Evolutionary conservation across 2,329 filamentous ascomycete genomes (phyloP).

Genomic region (Chrysoporthe austroafricana): DNA sequence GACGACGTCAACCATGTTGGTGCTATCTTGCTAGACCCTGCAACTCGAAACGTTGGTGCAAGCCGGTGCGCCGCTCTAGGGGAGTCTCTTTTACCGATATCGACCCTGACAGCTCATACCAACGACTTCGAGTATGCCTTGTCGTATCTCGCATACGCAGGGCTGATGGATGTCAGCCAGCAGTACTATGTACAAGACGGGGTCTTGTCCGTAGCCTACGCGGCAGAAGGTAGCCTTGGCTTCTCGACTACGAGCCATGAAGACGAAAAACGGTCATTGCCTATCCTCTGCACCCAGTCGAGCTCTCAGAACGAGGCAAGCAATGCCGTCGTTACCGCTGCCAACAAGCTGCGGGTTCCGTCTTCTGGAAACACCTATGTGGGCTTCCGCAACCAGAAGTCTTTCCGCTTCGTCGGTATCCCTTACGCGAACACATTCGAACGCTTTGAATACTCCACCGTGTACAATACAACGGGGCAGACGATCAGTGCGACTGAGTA

Average conservation of each 20-base stretch:
- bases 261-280: slow-evolving; percentile 39
- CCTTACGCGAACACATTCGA: slow-evolving; percentile 22
- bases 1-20: slow-evolving; percentile 57
- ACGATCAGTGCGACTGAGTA: slow-evolving; percentile 50
- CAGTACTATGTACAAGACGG: slow-evolving; percentile 48
- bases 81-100: slow-evolving; percentile 50
- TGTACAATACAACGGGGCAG: slow-evolving; percentile 49
- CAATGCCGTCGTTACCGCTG: slow-evolving; percentile 38
- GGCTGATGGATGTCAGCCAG: slow-evolving; percentile 31
- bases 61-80: slow-evolving; percentile 50
- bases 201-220: slow-evolving; percentile 43
- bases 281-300: slow-evolving; percentile 56
- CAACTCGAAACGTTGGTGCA: slow-evolving; percentile 41
- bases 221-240: slow-evolving; percentile 16
- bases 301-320: slow-evolving; percentile 31
- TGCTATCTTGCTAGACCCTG: slow-evolving; percentile 52
- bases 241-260: slow-evolving; percentile 32
- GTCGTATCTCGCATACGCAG: slow-evolving; percentile 40
- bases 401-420: slow-evolving; percentile 39
- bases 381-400: slow-evolving; percentile 58
- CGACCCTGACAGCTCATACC: slow-evolving; percentile 45
- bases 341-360: slow-evolving; percentile 17
- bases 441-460: slow-evolving; percentile 43
- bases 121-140: slow-evolving; percentile 50
- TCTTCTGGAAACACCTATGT: slow-evolving; percentile 48